Base-by-base conservation (phyloP, 1,284 basidiomycete genomes). In the Cryptococcus depauperatus region DNA sequence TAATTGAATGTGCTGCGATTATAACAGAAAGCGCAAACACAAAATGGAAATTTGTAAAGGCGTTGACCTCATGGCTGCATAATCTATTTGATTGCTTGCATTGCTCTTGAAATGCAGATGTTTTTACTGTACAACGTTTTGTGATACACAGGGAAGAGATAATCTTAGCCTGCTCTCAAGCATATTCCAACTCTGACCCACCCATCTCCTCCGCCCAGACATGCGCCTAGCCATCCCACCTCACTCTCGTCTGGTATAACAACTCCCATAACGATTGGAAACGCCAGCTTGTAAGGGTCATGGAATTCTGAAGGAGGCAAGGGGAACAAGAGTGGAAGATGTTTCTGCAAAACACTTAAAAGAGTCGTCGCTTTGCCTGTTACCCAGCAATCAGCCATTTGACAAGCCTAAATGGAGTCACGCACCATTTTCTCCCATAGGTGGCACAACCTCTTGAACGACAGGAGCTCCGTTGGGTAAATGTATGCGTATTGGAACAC, bases 101-200 rank as follows among this genome's bases (percentile, higher is more conserved):
- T n/a, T n/a, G n/a, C n/a, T n/a, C n/a, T n/a, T n/a, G n/a, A n/a
- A n/a, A n/a, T n/a, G n/a, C n/a, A n/a, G n/a, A n/a, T n/a, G n/a
- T n/a, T n/a, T n/a, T n/a, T n/a, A n/a, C n/a, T n/a, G n/a, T n/a
- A n/a, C n/a, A n/a, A n/a, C n/a, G n/a, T n/a, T n/a, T n/a, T n/a
- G n/a, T n/a, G n/a, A n/a, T n/a, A n/a, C n/a, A n/a, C n/a, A n/a
- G n/a, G n/a, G n/a, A n/a, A n/a, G n/a, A n/a, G n/a, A n/a, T n/a
- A 34, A n/a, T 29, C 19, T 55, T 45, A 59, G 37, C 55, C 56
- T 6, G 57, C 56, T 10, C 60, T 51, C 7, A 86, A 70, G 33
- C 84, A 83, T 32, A 92, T 74, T 56, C 87, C 90, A 41, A 93
- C 76, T 57, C 84, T 83, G 22, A 95, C 76, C 92, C 92, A 97